Conservation (phyloP, 345 rosid genomes). For the Lepidium africanum region DNA sequence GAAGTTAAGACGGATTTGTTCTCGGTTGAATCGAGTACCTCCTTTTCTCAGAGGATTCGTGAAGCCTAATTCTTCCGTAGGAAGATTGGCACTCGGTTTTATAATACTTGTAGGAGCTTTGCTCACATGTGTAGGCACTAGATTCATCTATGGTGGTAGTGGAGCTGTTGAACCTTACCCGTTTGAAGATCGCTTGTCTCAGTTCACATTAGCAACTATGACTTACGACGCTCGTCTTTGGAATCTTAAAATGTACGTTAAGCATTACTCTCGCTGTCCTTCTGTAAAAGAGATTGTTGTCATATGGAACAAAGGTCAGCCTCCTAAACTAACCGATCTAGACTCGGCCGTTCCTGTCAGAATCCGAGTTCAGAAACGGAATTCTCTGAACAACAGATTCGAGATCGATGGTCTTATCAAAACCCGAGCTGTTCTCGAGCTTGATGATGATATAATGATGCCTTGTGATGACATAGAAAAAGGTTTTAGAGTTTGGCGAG, state of each 20-base stretch:
- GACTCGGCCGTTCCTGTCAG: conserved; percentile 87
- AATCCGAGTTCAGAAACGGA: conserved; percentile 61
- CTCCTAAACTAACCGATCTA: conserved; percentile 54
- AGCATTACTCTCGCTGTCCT: conserved; percentile 88
- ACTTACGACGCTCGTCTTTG: conserved; percentile 95
- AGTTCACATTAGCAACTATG: conserved; percentile 88
- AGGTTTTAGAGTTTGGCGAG: conserved; percentile 86
- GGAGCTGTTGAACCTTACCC: conserved; percentile 70
- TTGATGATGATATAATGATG: conserved; percentile 98
- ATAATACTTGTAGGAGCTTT: conserved; percentile 43
- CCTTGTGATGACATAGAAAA: conserved; percentile 71
- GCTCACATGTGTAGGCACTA: conserved; percentile 47
- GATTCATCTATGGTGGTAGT: conserved; percentile 65
- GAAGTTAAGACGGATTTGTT: conserved; percentile 56
- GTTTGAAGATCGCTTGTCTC: conserved; percentile 62
- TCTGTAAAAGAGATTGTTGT: conserved; percentile 88
- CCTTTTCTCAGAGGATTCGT: conserved; percentile 49
- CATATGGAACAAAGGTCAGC: conserved; percentile 92
- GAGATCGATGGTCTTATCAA: conserved; percentile 56
- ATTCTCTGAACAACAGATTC: conserved; percentile 87
- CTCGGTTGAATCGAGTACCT: conserved; percentile 65
- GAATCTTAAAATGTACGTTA: conserved; percentile 90
- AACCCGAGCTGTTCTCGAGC: conserved; percentile 83
- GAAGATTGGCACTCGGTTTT: conserved; percentile 44
- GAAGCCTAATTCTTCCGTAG: conserved; percentile 43